Percentiles rank a stretch among this genome's conserved stretches.
Evolutionary conservation across 78 protist genomes (phyloP).

Genomic region (Dictyostelium discoideum): DNA sequence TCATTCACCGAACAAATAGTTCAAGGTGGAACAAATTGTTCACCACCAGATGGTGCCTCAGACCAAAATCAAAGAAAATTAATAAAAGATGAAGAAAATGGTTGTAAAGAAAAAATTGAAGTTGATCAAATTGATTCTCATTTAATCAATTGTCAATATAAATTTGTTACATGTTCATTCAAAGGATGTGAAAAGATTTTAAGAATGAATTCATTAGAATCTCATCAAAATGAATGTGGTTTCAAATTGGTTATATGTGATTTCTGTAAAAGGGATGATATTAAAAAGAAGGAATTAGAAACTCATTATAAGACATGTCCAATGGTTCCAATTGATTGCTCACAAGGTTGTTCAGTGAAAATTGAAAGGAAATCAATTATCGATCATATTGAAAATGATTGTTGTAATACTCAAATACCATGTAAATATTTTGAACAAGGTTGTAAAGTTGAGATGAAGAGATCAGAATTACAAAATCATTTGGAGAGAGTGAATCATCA

Average conservation of each 20-base stretch:
- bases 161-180: neutral
- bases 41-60: too few species aligned
- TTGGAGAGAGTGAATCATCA: neutral
- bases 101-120: neutral
- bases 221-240: too few species aligned
- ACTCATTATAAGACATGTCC: neutral
- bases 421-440: neutral
- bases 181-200: neutral
- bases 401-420: neutral
- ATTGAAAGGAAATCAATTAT: neutral
- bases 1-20: neutral
- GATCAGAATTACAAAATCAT: neutral
- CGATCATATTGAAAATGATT: neutral
- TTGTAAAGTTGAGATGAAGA: neutral
- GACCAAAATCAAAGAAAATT: neutral
- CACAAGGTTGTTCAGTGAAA: neutral
- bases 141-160: neutral
- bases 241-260: neutral
- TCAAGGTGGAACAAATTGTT: neutral
- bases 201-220: too few species aligned
- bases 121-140: neutral
- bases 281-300: neutral
- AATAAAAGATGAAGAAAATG: neutral
- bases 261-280: neutral
- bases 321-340: neutral